These are phyloP conservation scores for Chlamydomonas reinhardtii DNA, from an alignment of 163 green algal genomes.

Conservation along the genomic window DNA sequence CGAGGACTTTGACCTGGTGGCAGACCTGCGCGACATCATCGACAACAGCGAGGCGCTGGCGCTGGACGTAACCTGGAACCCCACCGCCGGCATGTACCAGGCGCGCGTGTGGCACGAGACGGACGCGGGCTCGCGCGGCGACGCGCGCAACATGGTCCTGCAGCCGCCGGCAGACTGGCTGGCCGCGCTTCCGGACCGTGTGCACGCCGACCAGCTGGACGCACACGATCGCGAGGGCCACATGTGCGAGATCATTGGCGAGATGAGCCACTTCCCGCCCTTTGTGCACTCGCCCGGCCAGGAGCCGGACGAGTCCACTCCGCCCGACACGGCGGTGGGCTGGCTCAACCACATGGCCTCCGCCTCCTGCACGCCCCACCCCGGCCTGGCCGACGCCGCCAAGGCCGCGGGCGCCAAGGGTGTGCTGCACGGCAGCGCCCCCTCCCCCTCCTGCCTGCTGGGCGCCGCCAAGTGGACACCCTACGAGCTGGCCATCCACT, in stretches of 20 bases:
- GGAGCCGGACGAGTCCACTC: conserved; percentile 11
- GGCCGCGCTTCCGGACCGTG: conserved; percentile 25
- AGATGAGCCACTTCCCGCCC: conserved; percentile 42
- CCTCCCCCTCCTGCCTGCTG: conserved; percentile 15
- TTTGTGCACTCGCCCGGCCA: conserved; percentile 26
- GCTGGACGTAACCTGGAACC: conserved; percentile 61
- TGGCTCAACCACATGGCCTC: conserved; percentile 51
- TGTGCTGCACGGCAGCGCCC: neutral
- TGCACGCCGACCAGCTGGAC: conserved; percentile 49
- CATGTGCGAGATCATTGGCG: conserved; percentile 61
- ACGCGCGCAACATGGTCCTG: conserved; percentile 33
- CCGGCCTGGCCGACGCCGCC: neutral
- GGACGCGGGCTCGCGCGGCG: conserved; percentile 29
- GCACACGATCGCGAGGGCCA: conserved; percentile 34
- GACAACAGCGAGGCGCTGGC: conserved; percentile 53
- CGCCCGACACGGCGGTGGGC: conserved; percentile 36
- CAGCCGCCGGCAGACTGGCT: conserved; percentile 37
- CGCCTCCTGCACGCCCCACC: neutral
- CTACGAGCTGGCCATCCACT: conserved; percentile 48
- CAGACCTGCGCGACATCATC: conserved; percentile 57
- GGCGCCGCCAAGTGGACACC: conserved; percentile 50
- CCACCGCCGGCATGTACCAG: conserved; percentile 56
- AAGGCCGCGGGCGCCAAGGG: neutral
- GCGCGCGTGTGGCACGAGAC: conserved; percentile 55
- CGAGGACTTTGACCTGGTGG: conserved; percentile 56